Evolutionary conservation across 73 alveolate genomes (phyloP).

Genomic region (Paramecium sexaurelia): DNA sequence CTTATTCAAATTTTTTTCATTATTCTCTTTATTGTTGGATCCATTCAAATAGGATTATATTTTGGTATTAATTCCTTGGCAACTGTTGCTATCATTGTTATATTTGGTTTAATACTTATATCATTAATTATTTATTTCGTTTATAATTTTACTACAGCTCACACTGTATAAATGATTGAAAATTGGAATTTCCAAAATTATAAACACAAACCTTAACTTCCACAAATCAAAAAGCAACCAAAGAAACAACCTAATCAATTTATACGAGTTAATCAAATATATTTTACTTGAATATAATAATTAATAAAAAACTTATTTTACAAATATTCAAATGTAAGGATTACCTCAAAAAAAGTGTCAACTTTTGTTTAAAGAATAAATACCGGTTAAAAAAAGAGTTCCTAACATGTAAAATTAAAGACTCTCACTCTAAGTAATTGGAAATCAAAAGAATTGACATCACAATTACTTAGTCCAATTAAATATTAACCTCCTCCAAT

Average conservation of each 20-base stretch:
- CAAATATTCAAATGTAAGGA: neutral
- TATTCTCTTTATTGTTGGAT: neutral
- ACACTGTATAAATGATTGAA: neutral
- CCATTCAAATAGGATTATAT: neutral
- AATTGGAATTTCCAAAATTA: neutral
- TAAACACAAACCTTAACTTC: neutral
- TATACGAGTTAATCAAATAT: neutral
- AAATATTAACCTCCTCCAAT: neutral
- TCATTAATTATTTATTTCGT: neutral
- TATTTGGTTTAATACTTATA: neutral
- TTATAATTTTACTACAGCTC: neutral
- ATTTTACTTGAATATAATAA: neutral
- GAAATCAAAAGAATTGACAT: neutral
- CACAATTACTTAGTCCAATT: neutral
- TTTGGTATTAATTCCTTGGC: neutral
- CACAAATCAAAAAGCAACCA: neutral
- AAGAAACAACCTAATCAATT: neutral
- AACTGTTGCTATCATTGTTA: neutral
- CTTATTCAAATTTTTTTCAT: neutral
- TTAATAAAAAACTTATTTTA: neutral
- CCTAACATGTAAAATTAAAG: neutral
- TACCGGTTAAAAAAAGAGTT: neutral
- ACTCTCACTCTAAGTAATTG: neutral
- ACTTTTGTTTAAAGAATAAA: neutral
- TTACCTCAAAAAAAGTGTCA: neutral